These are phyloP conservation scores for Calonectria fujianensis DNA, from an alignment of 2,329 filamentous ascomycete genomes.

Conservation along the genomic window DNA sequence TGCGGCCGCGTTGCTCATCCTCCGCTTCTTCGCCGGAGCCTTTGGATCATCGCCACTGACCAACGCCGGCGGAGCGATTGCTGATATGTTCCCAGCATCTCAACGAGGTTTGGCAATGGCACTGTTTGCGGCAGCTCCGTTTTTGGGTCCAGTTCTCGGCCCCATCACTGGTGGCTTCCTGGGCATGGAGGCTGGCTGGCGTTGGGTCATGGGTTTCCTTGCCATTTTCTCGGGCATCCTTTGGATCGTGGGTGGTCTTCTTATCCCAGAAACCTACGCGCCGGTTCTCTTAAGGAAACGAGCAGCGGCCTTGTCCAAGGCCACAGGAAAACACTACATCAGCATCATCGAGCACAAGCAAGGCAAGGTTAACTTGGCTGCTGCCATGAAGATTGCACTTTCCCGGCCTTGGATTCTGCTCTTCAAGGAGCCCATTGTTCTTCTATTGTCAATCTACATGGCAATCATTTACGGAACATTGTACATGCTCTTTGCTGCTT, in stretches of 20 bases:
- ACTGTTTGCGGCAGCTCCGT: constrained; percentile 15
- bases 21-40: constrained; percentile 20
- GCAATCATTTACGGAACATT: constrained; percentile 25
- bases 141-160: constrained; percentile 4
- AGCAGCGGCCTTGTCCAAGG: not conserved
- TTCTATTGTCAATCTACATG: constrained; percentile 21
- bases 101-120: constrained; percentile 15
- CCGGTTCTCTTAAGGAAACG: not conserved
- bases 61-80: constrained; percentile 19
- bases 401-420: constrained; percentile 15
- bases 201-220: constrained; percentile 22
- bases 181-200: constrained; percentile 16
- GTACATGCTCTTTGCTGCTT: constrained; percentile 19
- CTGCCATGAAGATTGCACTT: not conserved
- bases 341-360: constrained; percentile 14
- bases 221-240: constrained; percentile 16
- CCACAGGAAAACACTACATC: constrained; percentile 12
- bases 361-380: not conserved
- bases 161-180: constrained; percentile 17
- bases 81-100: constrained; percentile 18
- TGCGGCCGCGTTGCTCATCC: not conserved
- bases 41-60: constrained; percentile 21
- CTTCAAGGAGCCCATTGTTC: constrained; percentile 21
- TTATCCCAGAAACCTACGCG: constrained; percentile 19
- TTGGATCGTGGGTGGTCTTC: constrained; percentile 2